A percentile compares a stretch with the other conserved stretches of the same genome.
Conservation (phyloP, 176 grass and related monocot genomes). For the Musa itinerans region DNA sequence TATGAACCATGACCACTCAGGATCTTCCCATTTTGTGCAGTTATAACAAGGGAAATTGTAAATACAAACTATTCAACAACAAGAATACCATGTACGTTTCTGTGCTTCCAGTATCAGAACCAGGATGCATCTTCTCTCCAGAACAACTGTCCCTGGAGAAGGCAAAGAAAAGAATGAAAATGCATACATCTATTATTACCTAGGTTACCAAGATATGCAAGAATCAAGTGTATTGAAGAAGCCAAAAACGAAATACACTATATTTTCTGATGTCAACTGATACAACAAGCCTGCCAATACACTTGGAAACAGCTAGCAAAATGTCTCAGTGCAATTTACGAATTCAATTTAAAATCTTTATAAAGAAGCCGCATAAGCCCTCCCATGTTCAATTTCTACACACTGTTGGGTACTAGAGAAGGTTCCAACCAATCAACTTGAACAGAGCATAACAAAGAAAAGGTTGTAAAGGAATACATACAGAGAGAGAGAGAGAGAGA, state of each 20-base stretch:
- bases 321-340: no score
- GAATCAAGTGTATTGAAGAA: no score
- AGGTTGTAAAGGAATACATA: no score
- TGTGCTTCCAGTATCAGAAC: conserved; percentile 28
- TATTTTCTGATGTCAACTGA: no score
- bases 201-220: no score
- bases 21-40: no score
- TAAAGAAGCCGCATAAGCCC: background rate
- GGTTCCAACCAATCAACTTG: background rate
- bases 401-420: background rate
- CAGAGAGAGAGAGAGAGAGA: no score
- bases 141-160: background rate
- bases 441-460: background rate
- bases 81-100: conserved; percentile 36
- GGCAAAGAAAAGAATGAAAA: background rate
- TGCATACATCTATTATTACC: background rate
- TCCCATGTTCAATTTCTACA: background rate
- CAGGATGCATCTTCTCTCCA: conserved; percentile 8
- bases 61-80: background rate
- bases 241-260: no score
- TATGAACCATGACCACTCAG: no score
- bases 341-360: background rate
- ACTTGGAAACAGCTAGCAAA: background rate
- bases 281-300: background rate
- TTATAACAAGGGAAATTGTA: background rate